Conservation (phyloP, 768 basidiomycete genomes). For the Lanmaoa pseudosensibilis region DNA sequence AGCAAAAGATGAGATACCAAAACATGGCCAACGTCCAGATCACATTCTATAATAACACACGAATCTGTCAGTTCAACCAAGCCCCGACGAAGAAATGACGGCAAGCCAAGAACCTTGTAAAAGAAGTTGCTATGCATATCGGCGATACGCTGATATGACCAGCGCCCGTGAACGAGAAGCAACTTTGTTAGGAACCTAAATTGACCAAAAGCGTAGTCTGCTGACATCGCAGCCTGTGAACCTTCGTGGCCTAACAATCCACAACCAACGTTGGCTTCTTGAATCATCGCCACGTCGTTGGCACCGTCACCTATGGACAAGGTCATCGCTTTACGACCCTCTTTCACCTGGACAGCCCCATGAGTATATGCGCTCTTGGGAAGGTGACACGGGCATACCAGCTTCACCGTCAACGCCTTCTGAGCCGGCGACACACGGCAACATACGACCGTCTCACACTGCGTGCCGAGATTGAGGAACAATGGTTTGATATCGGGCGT, state of each 20-base stretch:
- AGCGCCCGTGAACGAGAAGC: slow-evolving; percentile 90
- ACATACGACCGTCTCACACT: slow-evolving; percentile 97
- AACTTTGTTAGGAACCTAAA: slow-evolving; percentile 92
- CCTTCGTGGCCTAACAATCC: slow-evolving; percentile 93
- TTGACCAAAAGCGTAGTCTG: slow-evolving; percentile 97
- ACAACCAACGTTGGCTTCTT: slow-evolving; percentile 97
- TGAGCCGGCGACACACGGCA: slow-evolving; percentile 97
- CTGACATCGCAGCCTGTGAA: slow-evolving; percentile 98
- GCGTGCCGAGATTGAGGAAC: slow-evolving; percentile 90
- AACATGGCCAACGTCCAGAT: slow-evolving; percentile 94
- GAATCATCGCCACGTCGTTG: slow-evolving; percentile 99
- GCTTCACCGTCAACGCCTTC: slow-evolving; percentile 94
- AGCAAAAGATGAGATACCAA: slow-evolving; percentile 91
- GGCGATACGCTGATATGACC: slow-evolving; percentile 95
- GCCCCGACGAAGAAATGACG: neutral
- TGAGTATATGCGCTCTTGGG: neutral
- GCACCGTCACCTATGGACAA: slow-evolving; percentile 96
- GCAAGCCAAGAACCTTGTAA: slow-evolving; percentile 65
- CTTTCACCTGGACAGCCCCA: slow-evolving; percentile 70
- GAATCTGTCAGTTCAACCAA: neutral
- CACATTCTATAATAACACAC: slow-evolving; percentile 57
- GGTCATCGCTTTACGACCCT: slow-evolving; percentile 94
- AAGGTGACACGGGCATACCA: slow-evolving; percentile 49
- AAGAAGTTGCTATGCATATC: slow-evolving; percentile 99
- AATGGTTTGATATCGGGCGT: slow-evolving; percentile 74